Evolutionary conservation across 2,329 filamentous ascomycete species (phyloP).

Genomic region (Leptosphaerulina australis): DNA sequence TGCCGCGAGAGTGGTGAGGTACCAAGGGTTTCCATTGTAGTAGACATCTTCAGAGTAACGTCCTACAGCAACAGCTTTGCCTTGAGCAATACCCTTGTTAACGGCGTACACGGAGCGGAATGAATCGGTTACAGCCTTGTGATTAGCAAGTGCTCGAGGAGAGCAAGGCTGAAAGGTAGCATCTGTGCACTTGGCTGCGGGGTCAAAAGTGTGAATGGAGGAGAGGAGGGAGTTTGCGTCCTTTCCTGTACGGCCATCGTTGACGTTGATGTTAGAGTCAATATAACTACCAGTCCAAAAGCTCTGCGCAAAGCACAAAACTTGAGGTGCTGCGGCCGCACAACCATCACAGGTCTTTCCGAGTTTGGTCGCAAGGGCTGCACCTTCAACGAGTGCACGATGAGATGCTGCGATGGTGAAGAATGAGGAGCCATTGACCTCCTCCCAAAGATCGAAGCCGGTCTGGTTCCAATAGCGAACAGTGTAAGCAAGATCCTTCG

Average conservation of each 20-base stretch:
- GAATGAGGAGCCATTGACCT: constrained; percentile 76
- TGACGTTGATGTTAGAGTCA: constrained; percentile 68
- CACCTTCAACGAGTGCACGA: constrained; percentile 69
- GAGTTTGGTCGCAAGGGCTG: constrained; percentile 67
- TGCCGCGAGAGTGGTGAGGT: constrained; percentile 74
- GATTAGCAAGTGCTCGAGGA: constrained; percentile 65
- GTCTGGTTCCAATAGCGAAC: constrained; percentile 69
- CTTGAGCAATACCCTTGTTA: constrained; percentile 68
- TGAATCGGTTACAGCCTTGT: constrained; percentile 75
- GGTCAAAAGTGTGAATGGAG: constrained; percentile 68
- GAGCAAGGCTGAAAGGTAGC: constrained; percentile 81
- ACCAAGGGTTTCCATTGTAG: constrained; percentile 81
- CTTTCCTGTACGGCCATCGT: constrained; percentile 68
- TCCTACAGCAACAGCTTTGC: constrained; percentile 59
- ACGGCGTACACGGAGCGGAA: constrained; percentile 74
- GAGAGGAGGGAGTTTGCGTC: constrained; percentile 71
- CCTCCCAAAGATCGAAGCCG: constrained; percentile 82
- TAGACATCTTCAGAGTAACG: constrained; percentile 66
- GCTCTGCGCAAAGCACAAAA: constrained; percentile 74
- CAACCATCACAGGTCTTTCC: constrained; percentile 67
- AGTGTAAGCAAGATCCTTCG: constrained; percentile 77
- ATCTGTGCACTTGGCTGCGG: constrained; percentile 67
- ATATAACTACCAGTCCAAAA: constrained; percentile 75
- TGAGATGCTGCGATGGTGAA: constrained; percentile 76
- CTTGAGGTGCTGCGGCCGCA: constrained; percentile 68